Base-by-base conservation (phyloP, 352 stramenopile genomes). In the Phytophthora pluvialis region DNA sequence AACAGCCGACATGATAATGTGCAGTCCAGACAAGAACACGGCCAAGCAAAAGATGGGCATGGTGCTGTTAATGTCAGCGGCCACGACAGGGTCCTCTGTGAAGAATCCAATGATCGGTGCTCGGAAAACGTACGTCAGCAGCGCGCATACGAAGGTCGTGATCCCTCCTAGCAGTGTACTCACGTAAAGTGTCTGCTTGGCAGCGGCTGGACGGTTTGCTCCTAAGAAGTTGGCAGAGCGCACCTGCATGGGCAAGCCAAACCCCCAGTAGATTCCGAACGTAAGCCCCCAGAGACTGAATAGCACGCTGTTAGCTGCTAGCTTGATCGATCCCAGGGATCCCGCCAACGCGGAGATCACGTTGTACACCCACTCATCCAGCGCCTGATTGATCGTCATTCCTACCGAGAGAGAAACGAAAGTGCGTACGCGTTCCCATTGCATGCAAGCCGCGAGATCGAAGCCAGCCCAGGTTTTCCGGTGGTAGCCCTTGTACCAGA, bases 331-430 rank as follows among this genome's bases (percentile, higher is more conserved):
- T 0, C 86, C 86, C 29, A 95, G 64, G 42, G 68, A 83, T 21
- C 77, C 85, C 12, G 86, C 86, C 31, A 95, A 50, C 5, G 80
- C 86, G 15, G 83, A 85, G 35, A 92, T 77, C 12, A 79, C 78
- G 59, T 90, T 91, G 70, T 91, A 93, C 42, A 93, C 78, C 84
- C 83, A 93, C 51, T 93, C 82, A 60, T 91, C 83, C 28, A 95
- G 73, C 21, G 77, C 80, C 42, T 91, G 76, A 68, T 94, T 93
- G 43, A 91, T 69, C 38, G 86, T 92, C 81, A 94, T 92, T 58
- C 80, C 82, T 2, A 86, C 48, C 15, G 86, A 90, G 10, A 94
- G 71, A 56, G 77, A 80, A 28, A 80, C 60, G 57, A 95, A 95
- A 33, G 74, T 64, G 64, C 80, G 79, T 21, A 93, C 73, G 38